These are phyloP conservation scores for Brettanomyces sp. DNA, from an alignment of 805 yeast species.

Conservation along the genomic window DNA sequence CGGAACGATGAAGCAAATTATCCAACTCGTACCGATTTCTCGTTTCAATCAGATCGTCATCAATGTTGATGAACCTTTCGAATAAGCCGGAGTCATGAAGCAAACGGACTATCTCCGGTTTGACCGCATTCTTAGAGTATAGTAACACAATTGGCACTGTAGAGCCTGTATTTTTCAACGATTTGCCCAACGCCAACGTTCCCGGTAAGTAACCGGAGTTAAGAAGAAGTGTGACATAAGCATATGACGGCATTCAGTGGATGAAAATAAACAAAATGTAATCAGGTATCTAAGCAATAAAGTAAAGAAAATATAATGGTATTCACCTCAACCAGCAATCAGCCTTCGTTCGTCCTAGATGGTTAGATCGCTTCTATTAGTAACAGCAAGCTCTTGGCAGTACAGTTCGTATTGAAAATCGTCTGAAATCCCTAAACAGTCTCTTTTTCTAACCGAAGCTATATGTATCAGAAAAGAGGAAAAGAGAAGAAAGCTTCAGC, in stretches of 20 bases:
- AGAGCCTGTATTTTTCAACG: slow-evolving; percentile 14
- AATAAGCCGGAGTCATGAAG: slow-evolving; percentile 10
- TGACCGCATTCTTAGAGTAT: slow-evolving; percentile 10
- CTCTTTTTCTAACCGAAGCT: too few relatives aligned
- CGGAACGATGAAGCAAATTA: slow-evolving; percentile 20
- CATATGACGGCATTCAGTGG: slow-evolving; percentile 9
- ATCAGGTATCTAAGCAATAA: too few relatives aligned
- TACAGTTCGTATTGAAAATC: too few relatives aligned
- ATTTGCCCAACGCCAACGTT: slow-evolving; percentile 22
- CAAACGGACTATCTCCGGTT: slow-evolving; percentile 7
- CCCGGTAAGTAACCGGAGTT: slow-evolving; percentile 30
- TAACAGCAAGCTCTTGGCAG: too few relatives aligned
- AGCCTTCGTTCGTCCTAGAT: too few relatives aligned
- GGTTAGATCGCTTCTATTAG: too few relatives aligned
- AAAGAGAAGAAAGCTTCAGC: too few relatives aligned
- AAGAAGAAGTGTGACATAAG: slow-evolving; percentile 26
- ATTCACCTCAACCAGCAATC: too few relatives aligned
- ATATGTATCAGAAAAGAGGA: too few relatives aligned
- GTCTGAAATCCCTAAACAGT: too few relatives aligned
- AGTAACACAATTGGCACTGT: slow-evolving; percentile 16
- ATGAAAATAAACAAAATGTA: too few relatives aligned
- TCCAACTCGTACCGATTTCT: slow-evolving; percentile 12
- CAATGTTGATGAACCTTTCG: slow-evolving; percentile 14
- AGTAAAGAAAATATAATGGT: too few relatives aligned
- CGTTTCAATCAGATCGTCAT: slow-evolving; percentile 12